These are phyloP conservation scores for Colletotrichum chlorophyti DNA, from an alignment of 2,329 filamentous ascomycete genomes.

Conservation along the genomic window DNA sequence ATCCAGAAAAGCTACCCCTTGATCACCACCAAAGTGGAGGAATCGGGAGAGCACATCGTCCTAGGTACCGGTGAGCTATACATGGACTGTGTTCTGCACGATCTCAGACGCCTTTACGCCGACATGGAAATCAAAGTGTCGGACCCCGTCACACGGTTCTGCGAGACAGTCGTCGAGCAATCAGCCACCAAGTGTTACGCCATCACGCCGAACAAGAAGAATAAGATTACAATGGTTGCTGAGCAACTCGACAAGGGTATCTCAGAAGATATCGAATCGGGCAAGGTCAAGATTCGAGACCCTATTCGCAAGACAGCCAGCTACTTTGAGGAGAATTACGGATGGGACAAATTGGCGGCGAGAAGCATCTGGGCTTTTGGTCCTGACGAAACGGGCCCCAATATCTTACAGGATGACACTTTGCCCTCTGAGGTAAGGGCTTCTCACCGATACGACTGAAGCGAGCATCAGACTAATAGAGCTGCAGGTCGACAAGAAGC, in stretches of 20 bases:
- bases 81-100: constrained; percentile 98
- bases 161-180: constrained; percentile 96
- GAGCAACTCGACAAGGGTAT: constrained; percentile 96
- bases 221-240: constrained; percentile 98
- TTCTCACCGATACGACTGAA: constrained; percentile 23
- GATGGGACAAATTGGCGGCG: constrained; percentile 93
- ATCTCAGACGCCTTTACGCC: constrained; percentile 89
- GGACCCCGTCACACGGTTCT: constrained; percentile 96
- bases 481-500: constrained; percentile 83
- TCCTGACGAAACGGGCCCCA: constrained; percentile 91
- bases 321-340: constrained; percentile 97
- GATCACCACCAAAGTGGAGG: constrained; percentile 95
- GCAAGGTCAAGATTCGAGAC: constrained; percentile 89
- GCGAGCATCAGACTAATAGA: constrained; percentile 20
- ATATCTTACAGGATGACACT: constrained; percentile 96
- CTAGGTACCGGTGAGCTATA: constrained; percentile 98
- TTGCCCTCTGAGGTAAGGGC: constrained; percentile 78
- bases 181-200: constrained; percentile 98
- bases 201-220: constrained; percentile 98
- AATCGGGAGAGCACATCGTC: constrained; percentile 95
- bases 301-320: constrained; percentile 92
- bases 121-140: constrained; percentile 99
- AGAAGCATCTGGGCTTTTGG: constrained; percentile 99
- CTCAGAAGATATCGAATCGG: constrained; percentile 90
- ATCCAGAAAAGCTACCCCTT: constrained; percentile 98